These are phyloP conservation scores for Salvia rosmarinus DNA, from an alignment of 257 asterid species.

Conservation along the genomic window DNA sequence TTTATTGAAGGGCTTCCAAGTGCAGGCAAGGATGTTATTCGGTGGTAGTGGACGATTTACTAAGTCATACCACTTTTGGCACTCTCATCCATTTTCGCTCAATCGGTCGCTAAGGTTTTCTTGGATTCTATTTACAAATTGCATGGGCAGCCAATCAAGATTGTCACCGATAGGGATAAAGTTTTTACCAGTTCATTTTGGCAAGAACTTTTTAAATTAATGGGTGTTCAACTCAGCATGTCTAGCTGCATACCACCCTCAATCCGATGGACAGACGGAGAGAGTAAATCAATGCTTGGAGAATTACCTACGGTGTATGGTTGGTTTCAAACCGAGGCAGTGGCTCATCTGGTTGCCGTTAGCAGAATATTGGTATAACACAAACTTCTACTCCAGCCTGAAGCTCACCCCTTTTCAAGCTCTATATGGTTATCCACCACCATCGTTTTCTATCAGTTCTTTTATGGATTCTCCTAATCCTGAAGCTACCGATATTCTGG, in stretches of 20 bases:
- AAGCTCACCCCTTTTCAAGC: too few relatives aligned
- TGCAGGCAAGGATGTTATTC: too few relatives aligned
- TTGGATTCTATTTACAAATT: too few relatives aligned
- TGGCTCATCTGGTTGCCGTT: not conserved
- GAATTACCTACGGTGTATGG: not conserved
- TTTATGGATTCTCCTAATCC: not conserved
- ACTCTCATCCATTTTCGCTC: too few relatives aligned
- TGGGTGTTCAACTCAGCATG: not conserved
- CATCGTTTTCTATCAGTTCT: not conserved
- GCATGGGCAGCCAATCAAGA: too few relatives aligned
- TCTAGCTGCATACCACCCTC: not conserved
- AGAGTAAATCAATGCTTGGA: not conserved
- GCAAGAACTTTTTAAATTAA: not conserved
- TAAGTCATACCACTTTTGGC: too few relatives aligned
- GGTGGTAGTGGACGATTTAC: too few relatives aligned
- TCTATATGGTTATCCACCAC: not conserved
- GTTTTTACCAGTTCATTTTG: not conserved
- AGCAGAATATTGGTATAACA: not conserved
- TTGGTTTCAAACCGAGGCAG: not conserved
- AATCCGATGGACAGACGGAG: not conserved
- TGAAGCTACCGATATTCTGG: not conserved
- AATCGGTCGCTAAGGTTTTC: too few relatives aligned
- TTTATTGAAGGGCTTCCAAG: too few relatives aligned
- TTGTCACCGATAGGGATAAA: too few relatives aligned
- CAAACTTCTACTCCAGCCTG: too few relatives aligned